phyloP scores from a whole-genome alignment of 116 monocot species.

The Phalaenopsis hybrid region DNA sequence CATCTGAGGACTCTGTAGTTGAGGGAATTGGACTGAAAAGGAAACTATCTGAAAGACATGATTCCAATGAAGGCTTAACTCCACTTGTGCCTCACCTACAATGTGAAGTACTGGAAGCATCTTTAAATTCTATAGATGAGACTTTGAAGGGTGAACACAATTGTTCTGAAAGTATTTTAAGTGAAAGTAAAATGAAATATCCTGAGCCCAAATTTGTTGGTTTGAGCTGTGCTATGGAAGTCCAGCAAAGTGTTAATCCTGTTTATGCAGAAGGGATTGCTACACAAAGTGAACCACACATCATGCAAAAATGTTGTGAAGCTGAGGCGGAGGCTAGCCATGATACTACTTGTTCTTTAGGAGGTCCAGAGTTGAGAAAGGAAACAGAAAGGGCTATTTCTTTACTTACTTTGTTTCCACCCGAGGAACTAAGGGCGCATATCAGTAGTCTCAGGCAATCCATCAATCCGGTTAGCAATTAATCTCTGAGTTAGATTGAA shows the following conservation, averaged over 20 bases:
- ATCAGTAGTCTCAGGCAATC: constrained; percentile 21
- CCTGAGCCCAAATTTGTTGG: constrained; percentile 3
- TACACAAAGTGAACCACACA: constrained; percentile 3
- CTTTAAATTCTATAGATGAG: background rate
- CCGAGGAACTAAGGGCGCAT: constrained; percentile 27
- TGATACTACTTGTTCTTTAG: background rate
- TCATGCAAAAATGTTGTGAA: background rate
- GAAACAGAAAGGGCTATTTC: constrained; percentile 25
- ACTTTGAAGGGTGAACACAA: background rate
- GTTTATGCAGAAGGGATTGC: background rate
- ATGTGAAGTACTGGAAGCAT: background rate
- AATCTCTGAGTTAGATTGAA: background rate
- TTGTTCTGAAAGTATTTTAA: constrained; percentile 2
- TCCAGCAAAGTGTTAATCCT: background rate
- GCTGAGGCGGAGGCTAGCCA: background rate
- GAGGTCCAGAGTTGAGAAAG: constrained; percentile 5
- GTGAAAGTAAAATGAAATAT: constrained; percentile 1
- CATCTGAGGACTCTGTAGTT: background rate
- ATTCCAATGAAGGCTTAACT: background rate
- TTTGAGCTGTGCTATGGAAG: constrained; percentile 4
- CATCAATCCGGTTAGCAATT: constrained; percentile 13
- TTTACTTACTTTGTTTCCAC: constrained; percentile 42
- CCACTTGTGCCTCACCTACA: background rate
- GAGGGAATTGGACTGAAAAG: background rate
- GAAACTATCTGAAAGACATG: background rate